Conservation (phyloP, 345 rosid species). For the Sonneratia alba region DNA sequence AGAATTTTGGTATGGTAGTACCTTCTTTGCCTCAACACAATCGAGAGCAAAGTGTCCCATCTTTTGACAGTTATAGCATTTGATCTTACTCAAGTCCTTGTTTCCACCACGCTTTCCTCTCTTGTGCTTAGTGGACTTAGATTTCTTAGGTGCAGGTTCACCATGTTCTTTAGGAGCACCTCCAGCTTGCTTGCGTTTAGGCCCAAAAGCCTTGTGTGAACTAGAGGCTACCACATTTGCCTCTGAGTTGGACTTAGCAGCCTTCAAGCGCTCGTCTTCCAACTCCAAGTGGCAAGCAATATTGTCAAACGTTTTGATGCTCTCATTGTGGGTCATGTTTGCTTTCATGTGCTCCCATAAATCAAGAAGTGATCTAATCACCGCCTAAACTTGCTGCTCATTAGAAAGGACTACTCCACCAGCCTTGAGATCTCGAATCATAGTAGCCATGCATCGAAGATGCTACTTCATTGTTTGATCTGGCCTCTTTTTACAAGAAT, state of each 20-base stretch:
- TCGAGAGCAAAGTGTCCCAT: background rate
- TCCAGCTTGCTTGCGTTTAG: background rate
- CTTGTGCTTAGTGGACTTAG: background rate
- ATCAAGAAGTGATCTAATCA: background rate
- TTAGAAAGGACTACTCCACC: background rate
- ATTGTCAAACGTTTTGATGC: background rate
- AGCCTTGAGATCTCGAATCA: background rate
- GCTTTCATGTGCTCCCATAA: background rate
- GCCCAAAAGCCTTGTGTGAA: too few relatives aligned
- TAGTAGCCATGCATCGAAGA: background rate
- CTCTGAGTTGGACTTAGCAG: background rate
- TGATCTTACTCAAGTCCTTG: background rate
- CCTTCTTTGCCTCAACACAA: background rate
- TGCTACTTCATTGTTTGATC: too few relatives aligned
- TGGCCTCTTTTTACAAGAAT: background rate
- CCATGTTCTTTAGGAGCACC: background rate
- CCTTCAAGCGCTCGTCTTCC: background rate
- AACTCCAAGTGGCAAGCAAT: too few relatives aligned
- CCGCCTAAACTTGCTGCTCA: background rate
- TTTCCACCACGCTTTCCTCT: background rate
- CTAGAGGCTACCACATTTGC: background rate
- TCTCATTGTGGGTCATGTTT: background rate
- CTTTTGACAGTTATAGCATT: background rate
- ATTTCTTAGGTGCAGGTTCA: background rate
- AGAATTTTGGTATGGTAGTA: background rate